A percentile compares a stretch with the other conserved stretches of the same genome.
These are phyloP conservation scores for Globisporangium perplexum DNA, from an alignment of 352 stramenopile species.

Conservation along the genomic window DNA sequence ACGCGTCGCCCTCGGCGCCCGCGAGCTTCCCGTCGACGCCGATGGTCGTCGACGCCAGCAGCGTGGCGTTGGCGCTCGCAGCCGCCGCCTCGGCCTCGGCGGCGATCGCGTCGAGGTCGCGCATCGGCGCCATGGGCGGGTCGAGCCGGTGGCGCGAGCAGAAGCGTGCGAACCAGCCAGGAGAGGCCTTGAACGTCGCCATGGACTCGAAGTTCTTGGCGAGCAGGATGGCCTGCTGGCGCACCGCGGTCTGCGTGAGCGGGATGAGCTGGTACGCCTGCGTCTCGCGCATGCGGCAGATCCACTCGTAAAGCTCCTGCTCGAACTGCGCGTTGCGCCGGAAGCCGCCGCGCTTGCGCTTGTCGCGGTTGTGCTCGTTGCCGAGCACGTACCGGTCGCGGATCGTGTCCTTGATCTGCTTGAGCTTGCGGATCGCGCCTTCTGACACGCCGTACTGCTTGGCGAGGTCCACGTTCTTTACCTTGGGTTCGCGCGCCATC, in stretches of 20 bases:
- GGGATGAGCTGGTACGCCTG: constrained; percentile 80
- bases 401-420: constrained; percentile 85
- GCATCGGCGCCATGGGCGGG: constrained; percentile 29
- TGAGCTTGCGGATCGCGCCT: constrained; percentile 83
- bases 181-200: constrained; percentile 81
- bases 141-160: constrained; percentile 81
- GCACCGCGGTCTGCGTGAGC: constrained; percentile 78
- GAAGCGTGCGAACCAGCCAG: constrained; percentile 85
- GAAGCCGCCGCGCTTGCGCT: constrained; percentile 81
- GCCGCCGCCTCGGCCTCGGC: constrained; percentile 7
- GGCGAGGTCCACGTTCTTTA: constrained; percentile 83
- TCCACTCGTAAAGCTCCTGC: constrained; percentile 84
- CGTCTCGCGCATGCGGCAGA: constrained; percentile 74
- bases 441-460: constrained; percentile 85
- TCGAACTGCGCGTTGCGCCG: constrained; percentile 82
- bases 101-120: constrained; percentile 4
- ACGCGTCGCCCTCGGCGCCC: constrained; percentile 2
- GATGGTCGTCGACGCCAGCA: not conserved
- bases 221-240: constrained; percentile 77
- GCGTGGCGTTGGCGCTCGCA: constrained; percentile 6
- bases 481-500: constrained; percentile 69
- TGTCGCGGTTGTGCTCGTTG: constrained; percentile 84
- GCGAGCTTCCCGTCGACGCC: constrained; percentile 1
- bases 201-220: constrained; percentile 84
- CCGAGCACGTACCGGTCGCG: constrained; percentile 77